Percentiles rank a stretch among this genome's conserved stretches.
Conservation (phyloP, 2,329 filamentous ascomycete genomes). For the Clonostachys solani region DNA sequence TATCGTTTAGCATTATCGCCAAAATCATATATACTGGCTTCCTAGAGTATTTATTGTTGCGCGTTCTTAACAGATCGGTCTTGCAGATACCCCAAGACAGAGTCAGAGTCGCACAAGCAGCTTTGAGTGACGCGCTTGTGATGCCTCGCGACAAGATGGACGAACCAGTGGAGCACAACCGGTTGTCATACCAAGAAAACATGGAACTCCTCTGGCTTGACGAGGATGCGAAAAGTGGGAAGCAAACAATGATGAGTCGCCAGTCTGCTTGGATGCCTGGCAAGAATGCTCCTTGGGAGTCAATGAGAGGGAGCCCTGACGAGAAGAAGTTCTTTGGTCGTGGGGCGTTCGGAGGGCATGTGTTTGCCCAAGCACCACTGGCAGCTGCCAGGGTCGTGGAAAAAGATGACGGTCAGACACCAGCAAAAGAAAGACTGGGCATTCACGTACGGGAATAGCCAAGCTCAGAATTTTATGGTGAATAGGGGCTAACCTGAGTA, state of each 20-base stretch:
- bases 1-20: no score
- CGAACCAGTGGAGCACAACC: background rate
- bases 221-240: background rate
- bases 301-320: no score
- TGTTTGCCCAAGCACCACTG: slow-evolving; percentile 28
- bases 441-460: slow-evolving; percentile 25
- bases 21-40: no score
- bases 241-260: slow-evolving; percentile 20
- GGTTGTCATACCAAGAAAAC: slow-evolving; percentile 5
- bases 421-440: slow-evolving; percentile 12
- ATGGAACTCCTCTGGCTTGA: slow-evolving; percentile 2
- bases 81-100: no score
- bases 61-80: no score
- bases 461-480: background rate
- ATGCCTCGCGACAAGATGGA: background rate
- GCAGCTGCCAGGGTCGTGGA: slow-evolving; percentile 26
- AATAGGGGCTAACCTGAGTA: background rate
- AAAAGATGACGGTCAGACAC: slow-evolving; percentile 16
- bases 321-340: slow-evolving; percentile 8
- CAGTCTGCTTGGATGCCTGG: slow-evolving; percentile 25
- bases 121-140: no score
- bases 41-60: no score
- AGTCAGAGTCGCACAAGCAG: no score
- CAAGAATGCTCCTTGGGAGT: slow-evolving; percentile 19
- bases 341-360: slow-evolving; percentile 28